A percentile compares a stretch with the other conserved stretches of the same genome.
Evolutionary conservation across 1,139 yeast species (phyloP).

Genomic region (Torulaspora pretoriensis): DNA sequence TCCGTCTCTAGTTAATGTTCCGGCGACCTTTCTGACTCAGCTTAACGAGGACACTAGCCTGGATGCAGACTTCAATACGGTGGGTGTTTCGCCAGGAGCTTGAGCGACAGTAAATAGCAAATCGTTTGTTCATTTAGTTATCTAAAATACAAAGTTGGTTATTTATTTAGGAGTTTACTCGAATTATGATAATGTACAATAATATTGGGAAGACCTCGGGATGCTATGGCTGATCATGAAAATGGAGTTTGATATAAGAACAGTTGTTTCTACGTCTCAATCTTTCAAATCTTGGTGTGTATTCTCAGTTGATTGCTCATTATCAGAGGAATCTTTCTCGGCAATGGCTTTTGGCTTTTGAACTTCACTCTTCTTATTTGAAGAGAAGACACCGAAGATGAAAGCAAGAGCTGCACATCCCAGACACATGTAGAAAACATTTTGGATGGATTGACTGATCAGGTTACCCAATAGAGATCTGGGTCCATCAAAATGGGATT

Average conservation of each 20-base stretch:
- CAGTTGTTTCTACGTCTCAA: not conserved
- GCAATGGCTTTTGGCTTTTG: conserved; percentile 1
- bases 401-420: conserved; percentile 16
- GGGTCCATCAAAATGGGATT: conserved; percentile 17
- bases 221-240: not conserved
- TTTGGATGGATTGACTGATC: conserved; percentile 16
- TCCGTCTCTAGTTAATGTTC: conserved; percentile 29
- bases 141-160: no score
- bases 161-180: no score
- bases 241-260: not conserved
- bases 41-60: conserved; percentile 23
- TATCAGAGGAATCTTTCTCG: not conserved
- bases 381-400: conserved; percentile 14
- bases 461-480: conserved; percentile 13
- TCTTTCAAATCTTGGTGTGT: not conserved
- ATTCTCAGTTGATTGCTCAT: not conserved
- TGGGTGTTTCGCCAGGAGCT: conserved; percentile 8
- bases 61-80: conserved; percentile 25
- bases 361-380: conserved; percentile 14
- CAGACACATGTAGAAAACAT: conserved; percentile 19
- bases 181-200: no score
- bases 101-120: not conserved
- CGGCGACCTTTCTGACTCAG: conserved; percentile 23
- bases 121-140: not conserved
- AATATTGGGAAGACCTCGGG: not conserved